phyloP scores from a whole-genome alignment of 495 filamentous ascomycete species.

The Neurospora sp. region DNA sequence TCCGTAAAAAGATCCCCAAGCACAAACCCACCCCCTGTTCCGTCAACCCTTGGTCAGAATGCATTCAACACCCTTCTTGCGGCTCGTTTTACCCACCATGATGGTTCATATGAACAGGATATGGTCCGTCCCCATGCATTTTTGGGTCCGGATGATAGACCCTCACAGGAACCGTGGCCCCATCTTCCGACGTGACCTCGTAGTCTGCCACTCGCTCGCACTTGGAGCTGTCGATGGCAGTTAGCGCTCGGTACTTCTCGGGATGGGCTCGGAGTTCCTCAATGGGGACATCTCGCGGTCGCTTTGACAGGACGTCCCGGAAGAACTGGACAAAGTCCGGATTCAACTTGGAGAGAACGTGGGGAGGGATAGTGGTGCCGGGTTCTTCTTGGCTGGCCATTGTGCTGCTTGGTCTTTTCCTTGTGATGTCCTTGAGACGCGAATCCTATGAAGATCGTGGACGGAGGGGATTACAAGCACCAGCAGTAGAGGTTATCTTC shows the following conservation, averaged over 20 bases:
- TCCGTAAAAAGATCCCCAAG: constrained; percentile 38
- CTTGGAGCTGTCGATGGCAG: constrained; percentile 25
- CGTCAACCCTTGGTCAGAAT: not conserved
- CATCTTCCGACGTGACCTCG: constrained; percentile 30
- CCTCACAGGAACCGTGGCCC: constrained; percentile 28
- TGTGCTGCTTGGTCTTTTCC: not conserved
- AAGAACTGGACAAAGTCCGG: constrained; percentile 16
- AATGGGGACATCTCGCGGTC: constrained; percentile 30
- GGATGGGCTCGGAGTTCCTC: constrained; percentile 32
- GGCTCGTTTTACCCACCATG: constrained; percentile 23
- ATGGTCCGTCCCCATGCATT: constrained; percentile 28
- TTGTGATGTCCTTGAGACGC: not conserved
- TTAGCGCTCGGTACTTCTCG: constrained; percentile 25
- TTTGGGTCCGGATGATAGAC: constrained; percentile 36
- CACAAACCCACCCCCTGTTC: constrained; percentile 31
- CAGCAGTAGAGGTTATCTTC: not conserved
- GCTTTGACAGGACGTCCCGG: constrained; percentile 7
- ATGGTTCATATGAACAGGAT: constrained; percentile 39
- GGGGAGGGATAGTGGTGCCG: not conserved
- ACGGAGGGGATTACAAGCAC: not conserved
- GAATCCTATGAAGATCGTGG: not conserved
- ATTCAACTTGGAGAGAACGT: constrained; percentile 18
- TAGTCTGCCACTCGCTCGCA: constrained; percentile 28
- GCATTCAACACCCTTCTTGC: not conserved
- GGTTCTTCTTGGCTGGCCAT: not conserved